Conservation (phyloP, 106 monocot species). For the Platanthera guangdongensis region DNA sequence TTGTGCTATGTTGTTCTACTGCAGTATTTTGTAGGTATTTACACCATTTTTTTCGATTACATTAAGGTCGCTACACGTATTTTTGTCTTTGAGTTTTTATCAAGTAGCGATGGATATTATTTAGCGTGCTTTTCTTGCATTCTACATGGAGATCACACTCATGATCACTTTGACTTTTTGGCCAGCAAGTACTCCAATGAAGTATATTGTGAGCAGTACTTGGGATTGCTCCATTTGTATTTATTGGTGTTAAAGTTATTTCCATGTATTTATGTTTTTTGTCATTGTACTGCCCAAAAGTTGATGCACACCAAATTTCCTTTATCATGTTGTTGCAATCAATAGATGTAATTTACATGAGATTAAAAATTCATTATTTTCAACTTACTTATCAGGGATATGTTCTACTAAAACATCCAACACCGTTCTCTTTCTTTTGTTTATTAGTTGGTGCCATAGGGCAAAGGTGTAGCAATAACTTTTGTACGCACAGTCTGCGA, state of each 20-base stretch:
- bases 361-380: not conserved
- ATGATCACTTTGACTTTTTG: not conserved
- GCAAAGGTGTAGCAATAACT: not conserved
- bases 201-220: not conserved
- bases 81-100: no score
- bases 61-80: no score
- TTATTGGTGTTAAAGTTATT: not conserved
- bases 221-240: not conserved
- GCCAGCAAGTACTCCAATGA: not conserved
- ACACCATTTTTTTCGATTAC: no score
- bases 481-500: not conserved
- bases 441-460: not conserved
- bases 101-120: no score
- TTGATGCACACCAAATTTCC: not conserved
- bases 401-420: not conserved
- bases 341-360: no score
- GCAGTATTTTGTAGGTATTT: no score
- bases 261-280: not conserved
- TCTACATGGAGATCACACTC: not conserved
- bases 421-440: not conserved
- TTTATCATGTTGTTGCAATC: not conserved
- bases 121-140: not conserved
- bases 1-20: no score
- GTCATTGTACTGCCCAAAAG: not conserved
- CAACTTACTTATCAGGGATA: not conserved